phyloP scores from a whole-genome alignment of 192 early-diverging fungal species.

The Phycomyces blakesleeanus region DNA sequence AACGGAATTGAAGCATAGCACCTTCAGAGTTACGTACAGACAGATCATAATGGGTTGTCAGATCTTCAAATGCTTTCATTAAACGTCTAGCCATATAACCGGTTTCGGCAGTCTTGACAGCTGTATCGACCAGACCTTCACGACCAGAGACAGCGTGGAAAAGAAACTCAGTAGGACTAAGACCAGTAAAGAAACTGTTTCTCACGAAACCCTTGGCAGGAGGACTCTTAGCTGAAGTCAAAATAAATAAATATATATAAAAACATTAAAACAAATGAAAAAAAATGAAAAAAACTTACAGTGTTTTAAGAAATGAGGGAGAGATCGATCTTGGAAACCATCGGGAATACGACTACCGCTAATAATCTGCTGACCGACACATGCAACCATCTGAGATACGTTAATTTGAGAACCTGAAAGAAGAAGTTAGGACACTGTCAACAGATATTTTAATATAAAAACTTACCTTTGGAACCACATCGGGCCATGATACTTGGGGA shows the following conservation, averaged over 20 bases:
- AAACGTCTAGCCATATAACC: slow-evolving; percentile 97
- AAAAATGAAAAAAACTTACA: slow-evolving; percentile 45
- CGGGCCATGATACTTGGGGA: slow-evolving; percentile 97
- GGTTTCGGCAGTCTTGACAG: slow-evolving; percentile 99
- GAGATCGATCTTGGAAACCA: slow-evolving; percentile 94
- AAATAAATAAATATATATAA: background rate
- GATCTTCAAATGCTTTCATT: slow-evolving; percentile 97
- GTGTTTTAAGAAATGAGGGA: slow-evolving; percentile 95
- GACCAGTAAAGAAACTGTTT: slow-evolving; percentile 93
- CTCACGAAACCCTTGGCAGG: slow-evolving; percentile 97
- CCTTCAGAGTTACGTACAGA: slow-evolving; percentile 93
- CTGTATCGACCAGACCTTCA: slow-evolving; percentile 99
- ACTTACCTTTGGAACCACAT: slow-evolving; percentile 93
- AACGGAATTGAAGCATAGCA: slow-evolving; percentile 89
- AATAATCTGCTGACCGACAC: slow-evolving; percentile 99
- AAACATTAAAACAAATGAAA: background rate
- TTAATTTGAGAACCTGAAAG: slow-evolving; percentile 89
- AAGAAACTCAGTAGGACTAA: slow-evolving; percentile 96
- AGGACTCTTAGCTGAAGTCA: slow-evolving; percentile 70
- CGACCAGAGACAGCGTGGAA: slow-evolving; percentile 99
- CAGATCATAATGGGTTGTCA: slow-evolving; percentile 91
- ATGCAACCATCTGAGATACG: slow-evolving; percentile 99
- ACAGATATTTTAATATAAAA: background rate
- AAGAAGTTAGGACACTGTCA: background rate
- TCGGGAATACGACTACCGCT: slow-evolving; percentile 92